Conservation (phyloP, 1,139 yeast species). For the Blastobotrys ciferrii region DNA sequence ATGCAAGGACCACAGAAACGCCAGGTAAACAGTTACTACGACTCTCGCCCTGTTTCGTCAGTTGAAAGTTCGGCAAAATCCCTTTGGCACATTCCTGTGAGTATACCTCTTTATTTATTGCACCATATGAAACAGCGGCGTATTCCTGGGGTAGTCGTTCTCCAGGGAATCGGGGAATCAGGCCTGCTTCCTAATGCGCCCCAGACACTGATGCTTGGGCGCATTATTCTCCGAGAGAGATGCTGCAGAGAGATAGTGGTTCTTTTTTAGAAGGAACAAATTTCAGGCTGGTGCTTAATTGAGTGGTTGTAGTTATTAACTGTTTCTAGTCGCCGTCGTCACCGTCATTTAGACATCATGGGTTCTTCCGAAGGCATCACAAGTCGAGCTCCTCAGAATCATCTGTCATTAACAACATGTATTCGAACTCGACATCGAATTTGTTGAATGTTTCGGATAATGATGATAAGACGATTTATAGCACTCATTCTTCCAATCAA, state of each 20-base stretch:
- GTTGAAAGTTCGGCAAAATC: constrained; percentile 10
- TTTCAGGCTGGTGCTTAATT: no score
- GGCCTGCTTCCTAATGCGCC: no score
- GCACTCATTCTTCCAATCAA: not conserved
- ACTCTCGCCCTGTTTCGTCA: not conserved
- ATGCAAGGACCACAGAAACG: not conserved
- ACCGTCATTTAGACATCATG: constrained; percentile 43
- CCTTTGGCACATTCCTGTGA: constrained; percentile 17
- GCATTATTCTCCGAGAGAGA: no score
- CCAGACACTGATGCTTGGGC: no score
- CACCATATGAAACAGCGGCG: not conserved
- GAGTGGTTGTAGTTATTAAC: constrained; percentile 9
- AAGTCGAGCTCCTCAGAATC: constrained; percentile 59
- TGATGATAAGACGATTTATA: not conserved
- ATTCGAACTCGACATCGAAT: constrained; percentile 9
- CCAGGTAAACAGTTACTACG: not conserved
- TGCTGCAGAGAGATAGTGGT: no score
- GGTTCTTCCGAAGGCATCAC: constrained; percentile 58
- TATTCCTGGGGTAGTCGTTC: not conserved
- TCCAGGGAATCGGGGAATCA: no score
- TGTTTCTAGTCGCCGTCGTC: constrained; percentile 39
- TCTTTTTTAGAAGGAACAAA: not conserved
- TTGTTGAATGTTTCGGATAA: constrained; percentile 2
- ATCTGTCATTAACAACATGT: constrained; percentile 27
- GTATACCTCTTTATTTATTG: no score